Base-by-base conservation (phyloP, 2,329 filamentous ascomycete species). In the Xylariaceae sp. region DNA sequence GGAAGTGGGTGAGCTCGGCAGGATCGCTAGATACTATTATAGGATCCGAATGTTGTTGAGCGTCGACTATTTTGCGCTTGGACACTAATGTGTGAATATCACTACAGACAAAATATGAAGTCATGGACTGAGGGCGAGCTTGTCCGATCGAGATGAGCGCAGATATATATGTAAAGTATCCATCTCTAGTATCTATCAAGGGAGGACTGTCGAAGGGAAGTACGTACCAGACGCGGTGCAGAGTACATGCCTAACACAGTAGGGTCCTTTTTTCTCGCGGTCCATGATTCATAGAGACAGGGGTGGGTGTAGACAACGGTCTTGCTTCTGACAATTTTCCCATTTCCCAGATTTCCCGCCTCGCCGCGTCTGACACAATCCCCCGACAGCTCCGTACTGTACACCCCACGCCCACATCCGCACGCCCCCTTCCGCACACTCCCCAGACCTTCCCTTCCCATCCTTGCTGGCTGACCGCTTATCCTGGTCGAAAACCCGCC, bases 161-260 rank as follows among this genome's bases (percentile, higher is more conserved):
- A 47, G 50, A 54, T 47, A 55, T 57, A 57, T 57, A 56, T 57
- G 52, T 46, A 34, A 37, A 30, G 41, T 38, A 41, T 41, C n/a
- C n/a, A n/a, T n/a, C n/a, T 24, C 21, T 24, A 11, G 21, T 24
- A 11, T 24, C n/a, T n/a, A n/a, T n/a, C n/a, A n/a, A n/a, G 21
- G 31, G 43, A 44, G 46, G 30, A 26, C 31, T 19, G 19, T 27
- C 27, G 35, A 32, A 34, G 28, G 31, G 44, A 16, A 42, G 47
- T 45, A 46, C 44, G 47, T 41, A 44, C 36, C 16, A 19, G 19
- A 12, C 19, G 28, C 18, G 27, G 21, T 17, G 19, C 18, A 24
- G 11, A 24, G 19, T 27, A 31, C 29, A 42, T 32, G 47, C 49
- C 50, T 36, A 42, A 43, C 40, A 34, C 26, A n/a, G 34, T 9